Evolutionary conservation across 208 protist species (phyloP).

Genomic region (Leishmania turanica): DNA sequence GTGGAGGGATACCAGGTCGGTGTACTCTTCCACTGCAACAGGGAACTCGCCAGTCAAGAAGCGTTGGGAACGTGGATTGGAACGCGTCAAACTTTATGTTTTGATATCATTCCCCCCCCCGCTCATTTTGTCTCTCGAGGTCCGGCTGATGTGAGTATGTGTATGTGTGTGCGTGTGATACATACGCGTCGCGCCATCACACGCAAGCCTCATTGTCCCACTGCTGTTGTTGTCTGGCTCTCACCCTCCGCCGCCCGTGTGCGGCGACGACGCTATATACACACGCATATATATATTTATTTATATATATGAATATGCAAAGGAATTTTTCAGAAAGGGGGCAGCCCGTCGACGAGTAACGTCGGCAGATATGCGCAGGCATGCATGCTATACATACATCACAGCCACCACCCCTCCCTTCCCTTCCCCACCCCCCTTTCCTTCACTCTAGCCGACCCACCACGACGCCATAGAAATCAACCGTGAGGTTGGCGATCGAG

Average conservation of each 20-base stretch:
- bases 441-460: not conserved
- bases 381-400: not conserved
- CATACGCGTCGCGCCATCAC: no score
- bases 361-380: no score
- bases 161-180: not conserved
- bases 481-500: no score
- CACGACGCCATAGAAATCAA: no score
- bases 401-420: no score
- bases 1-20: not conserved
- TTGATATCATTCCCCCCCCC: not conserved
- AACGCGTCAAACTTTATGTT: not conserved
- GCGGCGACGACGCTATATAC: not conserved
- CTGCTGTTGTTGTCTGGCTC: no score
- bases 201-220: no score
- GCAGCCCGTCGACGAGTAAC: no score
- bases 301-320: not conserved
- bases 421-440: not conserved
- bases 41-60: not conserved
- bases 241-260: no score
- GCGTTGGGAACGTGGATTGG: not conserved
- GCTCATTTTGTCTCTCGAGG: not conserved
- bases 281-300: not conserved
- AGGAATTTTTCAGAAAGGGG: not conserved
- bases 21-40: not conserved
- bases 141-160: no score